These are phyloP conservation scores for Trypethelium eluteriae DNA, from an alignment of 495 filamentous ascomycete genomes.

Conservation along the genomic window DNA sequence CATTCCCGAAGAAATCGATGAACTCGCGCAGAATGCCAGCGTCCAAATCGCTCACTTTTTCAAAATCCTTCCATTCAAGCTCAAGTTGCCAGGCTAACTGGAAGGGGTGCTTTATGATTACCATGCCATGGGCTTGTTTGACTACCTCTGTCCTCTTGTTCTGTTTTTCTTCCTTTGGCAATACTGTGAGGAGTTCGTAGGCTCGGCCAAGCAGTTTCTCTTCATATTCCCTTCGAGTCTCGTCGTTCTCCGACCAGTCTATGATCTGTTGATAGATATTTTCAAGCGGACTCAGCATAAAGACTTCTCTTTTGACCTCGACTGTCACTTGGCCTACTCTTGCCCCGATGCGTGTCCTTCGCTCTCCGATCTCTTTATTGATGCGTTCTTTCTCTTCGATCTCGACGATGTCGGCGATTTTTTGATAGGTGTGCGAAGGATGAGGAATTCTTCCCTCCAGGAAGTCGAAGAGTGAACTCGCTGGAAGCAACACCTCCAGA, in stretches of 20 bases:
- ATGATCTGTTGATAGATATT: conserved; percentile 71
- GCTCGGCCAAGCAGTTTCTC: conserved; percentile 80
- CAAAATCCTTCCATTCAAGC: conserved; percentile 79
- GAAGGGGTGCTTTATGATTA: conserved; percentile 90
- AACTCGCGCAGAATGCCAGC: conserved; percentile 67
- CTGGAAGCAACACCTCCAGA: conserved; percentile 67
- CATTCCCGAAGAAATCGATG: conserved; percentile 73
- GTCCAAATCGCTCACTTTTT: conserved; percentile 60
- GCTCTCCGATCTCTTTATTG: conserved; percentile 81
- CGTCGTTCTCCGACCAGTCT: conserved; percentile 84
- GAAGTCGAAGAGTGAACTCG: conserved; percentile 64
- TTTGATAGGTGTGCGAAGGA: conserved; percentile 72
- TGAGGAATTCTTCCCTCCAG: conserved; percentile 81
- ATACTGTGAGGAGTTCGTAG: conserved; percentile 64
- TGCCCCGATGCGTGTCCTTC: conserved; percentile 81
- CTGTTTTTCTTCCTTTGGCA: conserved; percentile 56
- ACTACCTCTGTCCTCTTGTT: conserved; percentile 61
- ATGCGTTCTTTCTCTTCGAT: conserved; percentile 81
- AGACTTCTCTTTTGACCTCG: conserved; percentile 82
- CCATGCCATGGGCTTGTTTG: conserved; percentile 77
- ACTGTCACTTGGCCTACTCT: conserved; percentile 69
- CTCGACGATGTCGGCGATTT: conserved; percentile 78
- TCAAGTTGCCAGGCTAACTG: conserved; percentile 82
- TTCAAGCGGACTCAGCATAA: conserved; percentile 61
- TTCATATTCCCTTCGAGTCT: conserved; percentile 73